phyloP scores from a whole-genome alignment of 345 rosid genomes.

The Combretum micranthum region DNA sequence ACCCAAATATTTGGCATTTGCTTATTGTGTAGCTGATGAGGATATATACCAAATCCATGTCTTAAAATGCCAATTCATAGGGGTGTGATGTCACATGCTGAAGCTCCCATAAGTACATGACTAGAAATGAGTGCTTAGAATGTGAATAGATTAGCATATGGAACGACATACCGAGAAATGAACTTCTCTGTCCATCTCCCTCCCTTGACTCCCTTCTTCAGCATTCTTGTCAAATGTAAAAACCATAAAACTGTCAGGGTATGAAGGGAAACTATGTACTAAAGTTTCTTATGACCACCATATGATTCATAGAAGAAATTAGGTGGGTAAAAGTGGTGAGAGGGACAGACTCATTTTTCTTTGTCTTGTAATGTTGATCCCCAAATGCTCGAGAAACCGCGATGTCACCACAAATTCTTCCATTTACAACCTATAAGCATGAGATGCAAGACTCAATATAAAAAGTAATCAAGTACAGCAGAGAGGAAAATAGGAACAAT shows the following conservation, averaged over 20 bases:
- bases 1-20: too few species aligned
- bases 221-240: constrained; percentile 52
- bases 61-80: too few species aligned
- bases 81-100: not conserved
- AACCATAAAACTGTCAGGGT: not conserved
- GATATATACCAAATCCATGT: too few species aligned
- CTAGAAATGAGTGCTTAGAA: not conserved
- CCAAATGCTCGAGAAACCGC: constrained; percentile 97
- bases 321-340: not conserved
- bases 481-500: not conserved
- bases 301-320: not conserved
- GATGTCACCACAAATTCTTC: constrained; percentile 94
- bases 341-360: constrained; percentile 64
- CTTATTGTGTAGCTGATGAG: too few species aligned
- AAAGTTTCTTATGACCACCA: too few species aligned
- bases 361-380: constrained; percentile 80
- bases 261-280: not conserved
- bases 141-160: not conserved
- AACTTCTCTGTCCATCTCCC: constrained; percentile 89
- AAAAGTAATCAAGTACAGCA: not conserved
- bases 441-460: constrained; percentile 7
- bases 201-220: constrained; percentile 76
- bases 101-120: not conserved
- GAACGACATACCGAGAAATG: constrained; percentile 52
- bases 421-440: constrained; percentile 56